phyloP scores from a whole-genome alignment of 2,329 filamentous ascomycete genomes.

The Nigrospora oryzae region DNA sequence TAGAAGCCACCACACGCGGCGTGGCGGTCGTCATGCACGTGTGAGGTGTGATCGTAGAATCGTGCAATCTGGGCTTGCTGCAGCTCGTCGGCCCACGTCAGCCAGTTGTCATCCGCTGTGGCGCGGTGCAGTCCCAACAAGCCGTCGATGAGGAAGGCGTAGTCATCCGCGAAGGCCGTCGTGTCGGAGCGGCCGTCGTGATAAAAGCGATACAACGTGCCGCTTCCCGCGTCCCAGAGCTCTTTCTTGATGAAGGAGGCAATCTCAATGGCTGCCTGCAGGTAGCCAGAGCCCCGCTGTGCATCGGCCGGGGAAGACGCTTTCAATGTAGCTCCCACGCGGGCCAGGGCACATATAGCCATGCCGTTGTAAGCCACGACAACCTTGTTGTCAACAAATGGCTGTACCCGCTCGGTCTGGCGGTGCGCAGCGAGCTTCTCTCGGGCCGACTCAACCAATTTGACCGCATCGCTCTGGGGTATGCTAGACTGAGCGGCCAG shows the following conservation, averaged over 20 bases:
- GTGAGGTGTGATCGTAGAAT: constrained; percentile 61
- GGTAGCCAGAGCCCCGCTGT: constrained; percentile 49
- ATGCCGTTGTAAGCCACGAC: constrained; percentile 84
- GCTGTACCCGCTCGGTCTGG: constrained; percentile 65
- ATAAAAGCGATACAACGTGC: constrained; percentile 64
- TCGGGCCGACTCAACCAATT: constrained; percentile 59
- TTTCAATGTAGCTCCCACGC: constrained; percentile 44
- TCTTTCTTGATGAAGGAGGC: constrained; percentile 64
- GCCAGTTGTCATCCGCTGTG: constrained; percentile 66
- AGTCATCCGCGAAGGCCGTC: constrained; percentile 84
- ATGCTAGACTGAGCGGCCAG: constrained; percentile 70
- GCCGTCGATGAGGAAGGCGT: constrained; percentile 79
- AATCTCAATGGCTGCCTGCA: constrained; percentile 57
- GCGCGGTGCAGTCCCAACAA: constrained; percentile 78
- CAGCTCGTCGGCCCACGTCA: constrained; percentile 73
- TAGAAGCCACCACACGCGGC: constrained; percentile 59
- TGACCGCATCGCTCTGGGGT: constrained; percentile 57
- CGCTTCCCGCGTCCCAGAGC: constrained; percentile 58
- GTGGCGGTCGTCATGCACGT: constrained; percentile 20
- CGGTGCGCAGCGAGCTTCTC: constrained; percentile 63
- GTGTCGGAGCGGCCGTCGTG: constrained; percentile 55
- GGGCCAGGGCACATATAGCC: constrained; percentile 73
- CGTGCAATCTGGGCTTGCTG: constrained; percentile 67
- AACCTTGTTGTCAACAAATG: constrained; percentile 80
- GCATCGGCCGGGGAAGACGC: constrained; percentile 20